phyloP scores from a whole-genome alignment of 768 basidiomycete genomes.

The Termitomyces sp. region DNA sequence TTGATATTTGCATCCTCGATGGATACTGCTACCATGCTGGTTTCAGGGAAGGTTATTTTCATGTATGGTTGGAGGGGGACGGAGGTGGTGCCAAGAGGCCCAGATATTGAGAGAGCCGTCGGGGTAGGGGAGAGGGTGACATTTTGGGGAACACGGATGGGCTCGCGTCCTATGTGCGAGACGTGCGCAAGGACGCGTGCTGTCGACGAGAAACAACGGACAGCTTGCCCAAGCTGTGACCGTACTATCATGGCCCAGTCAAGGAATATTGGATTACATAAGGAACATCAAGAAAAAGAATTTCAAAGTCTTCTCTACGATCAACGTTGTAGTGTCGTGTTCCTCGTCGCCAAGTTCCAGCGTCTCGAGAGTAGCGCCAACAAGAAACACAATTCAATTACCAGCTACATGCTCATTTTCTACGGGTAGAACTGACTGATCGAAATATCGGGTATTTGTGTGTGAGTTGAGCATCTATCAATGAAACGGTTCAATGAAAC shows the following conservation, averaged over 20 bases:
- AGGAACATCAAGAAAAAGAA: neutral
- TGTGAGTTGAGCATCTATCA: neutral
- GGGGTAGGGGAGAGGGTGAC: constrained; percentile 36
- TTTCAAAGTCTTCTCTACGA: neutral
- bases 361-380: constrained; percentile 43
- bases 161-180: constrained; percentile 60
- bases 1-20: constrained; percentile 67
- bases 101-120: constrained; percentile 34
- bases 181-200: constrained; percentile 45
- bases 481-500: neutral
- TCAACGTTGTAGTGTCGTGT: neutral
- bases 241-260: constrained; percentile 25
- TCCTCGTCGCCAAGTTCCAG: constrained; percentile 79
- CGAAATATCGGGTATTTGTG: constrained; percentile 25
- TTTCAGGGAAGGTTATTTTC: constrained; percentile 34
- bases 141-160: constrained; percentile 40
- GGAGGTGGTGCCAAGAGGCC: constrained; percentile 41
- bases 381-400: neutral
- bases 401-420: neutral
- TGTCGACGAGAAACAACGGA: constrained; percentile 46
- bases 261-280: constrained; percentile 5
- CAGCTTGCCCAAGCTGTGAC: constrained; percentile 23
- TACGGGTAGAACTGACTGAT: neutral
- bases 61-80: constrained; percentile 43
- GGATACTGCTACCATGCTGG: constrained; percentile 34